phyloP scores from a whole-genome alignment of 2,329 filamentous ascomycete species.

The Leptosphaerulina australis region DNA sequence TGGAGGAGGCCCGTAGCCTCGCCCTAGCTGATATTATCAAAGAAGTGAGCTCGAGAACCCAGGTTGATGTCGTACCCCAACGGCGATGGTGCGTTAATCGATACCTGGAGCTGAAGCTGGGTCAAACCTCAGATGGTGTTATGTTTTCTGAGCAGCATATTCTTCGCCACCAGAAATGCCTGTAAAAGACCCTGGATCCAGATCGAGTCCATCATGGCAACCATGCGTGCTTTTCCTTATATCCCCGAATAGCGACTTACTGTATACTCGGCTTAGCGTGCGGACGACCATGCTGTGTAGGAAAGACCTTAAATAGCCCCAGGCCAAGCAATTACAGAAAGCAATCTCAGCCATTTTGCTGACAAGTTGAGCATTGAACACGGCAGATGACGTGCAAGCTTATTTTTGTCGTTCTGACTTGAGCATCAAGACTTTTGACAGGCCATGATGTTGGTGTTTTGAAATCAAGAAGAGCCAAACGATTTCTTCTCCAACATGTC shows the following conservation, averaged over 20 bases:
- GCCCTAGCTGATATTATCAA: background rate
- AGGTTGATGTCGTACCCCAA: background rate
- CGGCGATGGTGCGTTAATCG: background rate
- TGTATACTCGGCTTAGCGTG: too few species aligned
- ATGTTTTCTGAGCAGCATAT: background rate
- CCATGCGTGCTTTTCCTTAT: background rate
- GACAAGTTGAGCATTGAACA: too few species aligned
- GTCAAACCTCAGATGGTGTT: background rate
- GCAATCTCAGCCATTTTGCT: too few species aligned
- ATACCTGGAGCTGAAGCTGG: background rate
- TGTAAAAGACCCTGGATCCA: background rate
- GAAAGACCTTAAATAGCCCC: too few species aligned
- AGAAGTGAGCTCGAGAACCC: too few species aligned
- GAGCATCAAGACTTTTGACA: background rate
- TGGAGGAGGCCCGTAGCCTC: constrained; percentile 1
- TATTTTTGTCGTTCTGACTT: background rate
- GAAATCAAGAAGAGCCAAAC: background rate
- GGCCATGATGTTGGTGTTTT: background rate
- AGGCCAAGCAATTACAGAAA: too few species aligned
- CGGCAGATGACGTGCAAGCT: too few species aligned
- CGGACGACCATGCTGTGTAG: too few species aligned
- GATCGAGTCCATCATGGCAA: background rate
- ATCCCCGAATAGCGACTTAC: too few species aligned
- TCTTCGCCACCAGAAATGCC: background rate
- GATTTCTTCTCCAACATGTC: background rate